A percentile compares a stretch with the other conserved stretches of the same genome.
Conservation (phyloP, 768 basidiomycete genomes). For the Tylopilus felleus region DNA sequence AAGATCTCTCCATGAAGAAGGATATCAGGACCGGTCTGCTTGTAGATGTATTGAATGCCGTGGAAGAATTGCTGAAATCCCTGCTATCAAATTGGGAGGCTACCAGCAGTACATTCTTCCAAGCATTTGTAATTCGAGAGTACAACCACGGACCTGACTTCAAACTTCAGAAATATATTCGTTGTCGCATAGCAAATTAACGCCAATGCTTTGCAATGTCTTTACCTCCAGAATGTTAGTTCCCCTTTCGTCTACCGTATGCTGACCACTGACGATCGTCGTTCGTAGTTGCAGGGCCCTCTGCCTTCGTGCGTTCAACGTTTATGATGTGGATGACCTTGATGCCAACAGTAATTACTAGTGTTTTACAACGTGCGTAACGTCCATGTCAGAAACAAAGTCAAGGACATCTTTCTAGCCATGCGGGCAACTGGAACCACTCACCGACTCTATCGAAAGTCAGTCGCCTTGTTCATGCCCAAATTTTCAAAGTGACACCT, state of each 20-base stretch:
- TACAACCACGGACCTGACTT: background rate
- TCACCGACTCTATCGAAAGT: conserved; percentile 12
- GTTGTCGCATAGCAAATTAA: conserved; percentile 12
- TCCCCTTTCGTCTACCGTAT: background rate
- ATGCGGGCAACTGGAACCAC: background rate
- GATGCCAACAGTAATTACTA: background rate
- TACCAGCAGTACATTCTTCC: conserved; percentile 24
- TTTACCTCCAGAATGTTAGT: conserved; percentile 52
- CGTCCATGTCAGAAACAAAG: background rate
- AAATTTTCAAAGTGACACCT: background rate
- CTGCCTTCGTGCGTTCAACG: conserved; percentile 41
- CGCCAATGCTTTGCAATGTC: conserved; percentile 28
- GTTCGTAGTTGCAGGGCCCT: conserved; percentile 43
- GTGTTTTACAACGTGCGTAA: conserved; percentile 28
- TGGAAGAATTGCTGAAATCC: conserved; percentile 27
- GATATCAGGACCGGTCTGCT: conserved; percentile 39
- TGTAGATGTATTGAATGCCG: conserved; percentile 20
- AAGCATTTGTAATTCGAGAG: background rate
- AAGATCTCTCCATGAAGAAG: conserved; percentile 14
- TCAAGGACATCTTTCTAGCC: conserved; percentile 4
- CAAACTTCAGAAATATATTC: background rate
- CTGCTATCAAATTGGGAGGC: conserved; percentile 27
- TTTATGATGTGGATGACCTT: background rate
- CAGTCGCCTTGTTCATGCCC: background rate
- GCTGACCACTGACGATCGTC: background rate